phyloP scores from a whole-genome alignment of 2,329 filamentous ascomycete species.

The Verticillium nonalfalfae region DNA sequence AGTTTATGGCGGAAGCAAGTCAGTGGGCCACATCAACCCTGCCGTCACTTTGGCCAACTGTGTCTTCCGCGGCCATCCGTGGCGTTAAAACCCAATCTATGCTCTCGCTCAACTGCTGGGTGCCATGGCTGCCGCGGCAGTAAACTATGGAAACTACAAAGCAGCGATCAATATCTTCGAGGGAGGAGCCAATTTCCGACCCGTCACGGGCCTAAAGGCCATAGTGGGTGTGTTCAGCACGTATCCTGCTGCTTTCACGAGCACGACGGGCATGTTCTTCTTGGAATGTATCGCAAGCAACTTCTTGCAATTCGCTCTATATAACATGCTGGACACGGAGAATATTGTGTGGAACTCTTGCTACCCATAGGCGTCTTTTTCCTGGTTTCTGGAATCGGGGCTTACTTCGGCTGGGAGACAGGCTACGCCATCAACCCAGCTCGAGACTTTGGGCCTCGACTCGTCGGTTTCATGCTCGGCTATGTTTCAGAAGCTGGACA shows the following conservation, averaged over 20 bases:
- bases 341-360: conserved; percentile 49
- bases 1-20: conserved; percentile 58
- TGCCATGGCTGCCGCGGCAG: conserved; percentile 54
- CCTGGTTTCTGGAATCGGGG: conserved; percentile 66
- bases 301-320: conserved; percentile 66
- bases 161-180: conserved; percentile 60
- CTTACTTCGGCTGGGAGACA: conserved; percentile 70
- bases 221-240: conserved; percentile 69
- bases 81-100: conserved; percentile 61
- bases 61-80: conserved; percentile 61
- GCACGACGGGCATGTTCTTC: conserved; percentile 61
- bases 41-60: conserved; percentile 66
- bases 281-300: conserved; percentile 63
- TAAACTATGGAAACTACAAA: conserved; percentile 58
- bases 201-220: conserved; percentile 50
- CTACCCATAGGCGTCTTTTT: conserved; percentile 62
- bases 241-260: conserved; percentile 62
- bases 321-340: conserved; percentile 55
- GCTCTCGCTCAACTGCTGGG: conserved; percentile 59
- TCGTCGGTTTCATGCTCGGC: conserved; percentile 61
- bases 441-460: conserved; percentile 63
- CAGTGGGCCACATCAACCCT: conserved; percentile 62
- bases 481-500: conserved; percentile 63
- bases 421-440: conserved; percentile 71
- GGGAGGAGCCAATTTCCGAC: conserved; percentile 53